Percentiles rank a stretch among this genome's conserved stretches.
Evolutionary conservation across 441 rosid species (phyloP).

Genomic region (Populus hybrid): DNA sequence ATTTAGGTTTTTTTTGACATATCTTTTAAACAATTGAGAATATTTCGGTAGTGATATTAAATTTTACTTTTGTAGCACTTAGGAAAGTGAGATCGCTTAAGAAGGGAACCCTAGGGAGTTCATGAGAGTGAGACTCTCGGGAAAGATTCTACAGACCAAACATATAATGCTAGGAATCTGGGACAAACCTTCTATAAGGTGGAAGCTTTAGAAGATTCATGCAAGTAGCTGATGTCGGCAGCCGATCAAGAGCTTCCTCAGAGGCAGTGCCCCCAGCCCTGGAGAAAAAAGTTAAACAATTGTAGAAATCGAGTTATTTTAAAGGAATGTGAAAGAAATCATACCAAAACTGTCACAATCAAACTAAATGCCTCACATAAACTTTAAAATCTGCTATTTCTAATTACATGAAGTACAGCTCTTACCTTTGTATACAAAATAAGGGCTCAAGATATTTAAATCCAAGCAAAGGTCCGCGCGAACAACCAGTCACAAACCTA

Average conservation of each 20-base stretch:
- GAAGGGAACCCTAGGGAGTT: background rate
- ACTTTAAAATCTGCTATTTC: background rate
- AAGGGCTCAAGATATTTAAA: slow-evolving; percentile 85
- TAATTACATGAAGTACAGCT: slow-evolving; percentile 7
- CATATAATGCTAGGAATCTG: background rate
- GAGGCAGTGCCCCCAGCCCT: slow-evolving; percentile 82
- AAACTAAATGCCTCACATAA: background rate
- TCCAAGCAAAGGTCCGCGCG: slow-evolving; percentile 94
- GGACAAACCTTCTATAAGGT: slow-evolving; percentile 55
- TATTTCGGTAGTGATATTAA: background rate
- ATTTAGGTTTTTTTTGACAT: background rate
- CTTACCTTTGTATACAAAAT: slow-evolving; percentile 95
- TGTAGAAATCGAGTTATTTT: background rate
- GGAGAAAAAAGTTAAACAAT: background rate
- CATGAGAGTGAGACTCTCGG: background rate
- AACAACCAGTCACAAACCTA: slow-evolving; percentile 99
- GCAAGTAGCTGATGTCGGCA: slow-evolving; percentile 96
- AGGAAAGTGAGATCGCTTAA: background rate
- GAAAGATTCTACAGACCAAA: background rate
- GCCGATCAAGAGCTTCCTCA: slow-evolving; percentile 80
- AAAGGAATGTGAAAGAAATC: slow-evolving; percentile 7
- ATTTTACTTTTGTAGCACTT: background rate
- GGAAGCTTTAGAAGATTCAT: slow-evolving; percentile 67
- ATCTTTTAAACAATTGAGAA: background rate
- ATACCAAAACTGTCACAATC: background rate